A percentile compares a stretch with the other conserved stretches of the same genome.
These are phyloP conservation scores for Lipomyces yamadae DNA, from an alignment of 805 yeast genomes.

Conservation along the genomic window DNA sequence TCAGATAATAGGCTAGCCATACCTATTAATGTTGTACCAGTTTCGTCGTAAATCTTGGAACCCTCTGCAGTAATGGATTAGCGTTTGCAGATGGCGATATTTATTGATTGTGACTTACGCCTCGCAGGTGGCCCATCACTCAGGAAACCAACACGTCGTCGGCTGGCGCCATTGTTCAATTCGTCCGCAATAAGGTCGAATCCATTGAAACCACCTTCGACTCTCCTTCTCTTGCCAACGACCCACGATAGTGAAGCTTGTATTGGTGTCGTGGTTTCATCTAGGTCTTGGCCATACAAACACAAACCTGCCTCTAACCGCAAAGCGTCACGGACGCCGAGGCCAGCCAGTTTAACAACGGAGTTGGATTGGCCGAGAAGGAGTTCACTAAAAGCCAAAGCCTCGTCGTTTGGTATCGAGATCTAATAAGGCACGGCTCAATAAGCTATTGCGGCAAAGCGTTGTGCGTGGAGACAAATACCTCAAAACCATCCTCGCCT, in stretches of 20 bases:
- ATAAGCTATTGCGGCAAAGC: not conserved
- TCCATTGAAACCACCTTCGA: constrained; percentile 71
- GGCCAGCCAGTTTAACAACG: constrained; percentile 81
- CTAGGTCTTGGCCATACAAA: constrained; percentile 89
- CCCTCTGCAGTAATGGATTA: constrained; percentile 16
- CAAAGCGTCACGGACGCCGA: constrained; percentile 97
- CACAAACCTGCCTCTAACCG: constrained; percentile 99
- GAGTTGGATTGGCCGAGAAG: constrained; percentile 57
- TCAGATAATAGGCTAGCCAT: not conserved
- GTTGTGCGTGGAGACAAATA: constrained; percentile 61
- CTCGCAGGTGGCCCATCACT: constrained; percentile 93
- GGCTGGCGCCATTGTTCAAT: constrained; percentile 56
- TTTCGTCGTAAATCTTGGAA: constrained; percentile 10
- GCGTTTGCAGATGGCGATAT: not conserved
- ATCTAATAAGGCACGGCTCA: constrained; percentile 39
- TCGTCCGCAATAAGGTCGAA: constrained; percentile 69
- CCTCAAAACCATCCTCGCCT: constrained; percentile 98
- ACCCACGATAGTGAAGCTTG: constrained; percentile 92
- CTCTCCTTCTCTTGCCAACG: constrained; percentile 78
- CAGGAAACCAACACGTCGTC: constrained; percentile 71
- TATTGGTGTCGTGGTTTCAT: constrained; percentile 79
- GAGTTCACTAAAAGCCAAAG: constrained; percentile 63
- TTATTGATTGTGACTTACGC: constrained; percentile 40
- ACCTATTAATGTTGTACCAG: constrained; percentile 17
- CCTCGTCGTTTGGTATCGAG: constrained; percentile 45